Evolutionary conservation across 2,329 filamentous ascomycete species (phyloP), one percentile per base, ranked within the genome.

Genomic region (Diaporthe sp.): DNA sequence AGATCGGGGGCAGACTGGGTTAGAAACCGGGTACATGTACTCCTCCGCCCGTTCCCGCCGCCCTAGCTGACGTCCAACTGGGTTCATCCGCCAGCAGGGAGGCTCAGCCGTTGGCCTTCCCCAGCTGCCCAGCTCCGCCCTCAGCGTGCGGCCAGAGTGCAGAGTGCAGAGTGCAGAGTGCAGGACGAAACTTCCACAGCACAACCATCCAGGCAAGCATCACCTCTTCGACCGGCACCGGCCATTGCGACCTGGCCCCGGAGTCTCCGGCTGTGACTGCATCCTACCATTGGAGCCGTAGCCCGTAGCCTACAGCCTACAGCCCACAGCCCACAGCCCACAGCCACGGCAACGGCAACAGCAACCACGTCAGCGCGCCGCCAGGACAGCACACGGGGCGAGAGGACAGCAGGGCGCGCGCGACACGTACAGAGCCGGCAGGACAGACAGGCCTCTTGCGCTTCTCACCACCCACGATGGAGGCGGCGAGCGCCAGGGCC

Each of bases 401-500:
- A 71, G 69, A 50, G 56, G 32, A 61, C 72, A 69, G 53, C 42
- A 39, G 42, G 63, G 70, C 53, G 69, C 53, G 69, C 42, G 47
- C 17, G 37, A 65, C 27, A 73, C 56, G 69, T 68, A 75, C 72
- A 68, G 71, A 19, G 17, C 30, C 5, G 32, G 19, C 53, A 44
- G 19, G 17, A 37, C 66, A 51, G 32, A 8, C 53, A 56, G 58
- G 68, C 47, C 63, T 27, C 39, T 63, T 71, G 69, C 32, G 77
- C 75, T 71, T 70, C 58, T 77, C 77, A 68, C 63, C 63, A 65
- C 55, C 25, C n/a, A 84, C 79, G 78, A 94, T 98, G 96, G 96
- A 98, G 91, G 96, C 97, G 82, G 93, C 96, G 82, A 97, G 96
- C 83, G 96, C 96, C 85, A 93, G 97, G 83, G 97, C 97, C 88